A percentile compares a stretch with the other conserved stretches of the same genome.
phyloP scores from a whole-genome alignment of 495 filamentous ascomycete genomes.

The Podospora pseudoanserina region DNA sequence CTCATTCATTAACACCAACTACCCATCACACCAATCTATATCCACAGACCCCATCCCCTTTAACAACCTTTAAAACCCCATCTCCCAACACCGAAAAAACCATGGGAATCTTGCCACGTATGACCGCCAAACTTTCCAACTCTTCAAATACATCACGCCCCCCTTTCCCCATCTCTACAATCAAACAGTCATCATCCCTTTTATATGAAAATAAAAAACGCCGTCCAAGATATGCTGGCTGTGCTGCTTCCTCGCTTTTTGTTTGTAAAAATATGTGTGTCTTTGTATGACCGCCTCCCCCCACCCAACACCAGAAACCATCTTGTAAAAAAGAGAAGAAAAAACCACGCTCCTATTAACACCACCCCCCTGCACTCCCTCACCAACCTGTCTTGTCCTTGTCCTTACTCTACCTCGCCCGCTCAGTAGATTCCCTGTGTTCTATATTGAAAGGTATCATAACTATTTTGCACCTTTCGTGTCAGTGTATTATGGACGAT shows the following conservation, averaged over 20 bases:
- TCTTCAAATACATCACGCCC: neutral
- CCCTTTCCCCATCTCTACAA: neutral
- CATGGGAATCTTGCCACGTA: neutral
- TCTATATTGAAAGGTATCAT: constrained; percentile 77
- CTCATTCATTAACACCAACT: neutral
- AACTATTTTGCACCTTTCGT: constrained; percentile 40
- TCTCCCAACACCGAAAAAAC: neutral
- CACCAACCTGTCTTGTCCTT: no score
- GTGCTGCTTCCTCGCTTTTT: neutral
- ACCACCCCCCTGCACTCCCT: neutral
- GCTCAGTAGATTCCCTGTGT: constrained; percentile 71
- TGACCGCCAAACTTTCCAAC: neutral
- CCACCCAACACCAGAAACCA: neutral
- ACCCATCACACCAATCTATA: neutral
- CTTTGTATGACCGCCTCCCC: neutral
- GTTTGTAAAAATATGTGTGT: neutral
- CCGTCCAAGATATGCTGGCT: neutral
- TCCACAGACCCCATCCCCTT: neutral
- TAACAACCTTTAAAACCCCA: neutral
- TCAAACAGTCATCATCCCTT: neutral
- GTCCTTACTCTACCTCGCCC: constrained; percentile 2
- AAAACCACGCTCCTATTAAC: neutral
- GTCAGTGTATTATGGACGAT: neutral
- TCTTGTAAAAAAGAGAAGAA: neutral
- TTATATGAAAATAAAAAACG: neutral